phyloP scores from a whole-genome alignment of 1,139 yeast species.

The Debaryomyces udenii region DNA sequence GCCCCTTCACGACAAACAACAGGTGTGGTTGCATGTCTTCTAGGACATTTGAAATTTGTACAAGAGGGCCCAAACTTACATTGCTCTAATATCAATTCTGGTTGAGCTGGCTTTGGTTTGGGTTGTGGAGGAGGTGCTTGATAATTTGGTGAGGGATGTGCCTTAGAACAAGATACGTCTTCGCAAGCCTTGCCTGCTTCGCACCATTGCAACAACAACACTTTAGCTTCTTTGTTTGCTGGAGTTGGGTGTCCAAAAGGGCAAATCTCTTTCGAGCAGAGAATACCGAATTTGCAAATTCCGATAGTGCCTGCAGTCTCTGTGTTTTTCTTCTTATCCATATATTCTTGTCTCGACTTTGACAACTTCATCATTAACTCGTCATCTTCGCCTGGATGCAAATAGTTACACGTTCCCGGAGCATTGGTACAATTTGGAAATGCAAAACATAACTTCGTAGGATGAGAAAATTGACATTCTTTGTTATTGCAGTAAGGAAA shows the following conservation, averaged over 20 bases:
- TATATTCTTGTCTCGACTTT: constrained; percentile 54
- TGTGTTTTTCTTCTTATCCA: constrained; percentile 41
- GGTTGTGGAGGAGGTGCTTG: constrained; percentile 33
- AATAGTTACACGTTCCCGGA: constrained; percentile 78
- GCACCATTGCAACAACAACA: constrained; percentile 76
- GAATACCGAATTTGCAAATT: constrained; percentile 73
- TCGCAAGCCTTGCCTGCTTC: constrained; percentile 65
- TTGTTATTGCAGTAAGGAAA: constrained; percentile 77
- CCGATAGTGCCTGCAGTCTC: constrained; percentile 47
- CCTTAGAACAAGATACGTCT: constrained; percentile 63
- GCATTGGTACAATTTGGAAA: constrained; percentile 80
- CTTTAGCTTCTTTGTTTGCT: constrained; percentile 72
- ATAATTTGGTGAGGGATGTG: constrained; percentile 76
- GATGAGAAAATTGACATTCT: constrained; percentile 77
- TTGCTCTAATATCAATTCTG: constrained; percentile 66
- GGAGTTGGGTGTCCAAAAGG: constrained; percentile 94
- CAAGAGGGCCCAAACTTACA: constrained; percentile 80
- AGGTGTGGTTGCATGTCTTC: constrained; percentile 77
- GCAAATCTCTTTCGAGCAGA: constrained; percentile 77
- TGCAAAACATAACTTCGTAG: constrained; percentile 73
- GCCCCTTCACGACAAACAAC: constrained; percentile 82
- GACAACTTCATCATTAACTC: constrained; percentile 69
- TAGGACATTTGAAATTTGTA: constrained; percentile 76
- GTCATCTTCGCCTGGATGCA: constrained; percentile 85
- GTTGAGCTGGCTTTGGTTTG: constrained; percentile 24